These are phyloP conservation scores for Candida sonorensis DNA, from an alignment of 805 yeast genomes.

Conservation along the genomic window DNA sequence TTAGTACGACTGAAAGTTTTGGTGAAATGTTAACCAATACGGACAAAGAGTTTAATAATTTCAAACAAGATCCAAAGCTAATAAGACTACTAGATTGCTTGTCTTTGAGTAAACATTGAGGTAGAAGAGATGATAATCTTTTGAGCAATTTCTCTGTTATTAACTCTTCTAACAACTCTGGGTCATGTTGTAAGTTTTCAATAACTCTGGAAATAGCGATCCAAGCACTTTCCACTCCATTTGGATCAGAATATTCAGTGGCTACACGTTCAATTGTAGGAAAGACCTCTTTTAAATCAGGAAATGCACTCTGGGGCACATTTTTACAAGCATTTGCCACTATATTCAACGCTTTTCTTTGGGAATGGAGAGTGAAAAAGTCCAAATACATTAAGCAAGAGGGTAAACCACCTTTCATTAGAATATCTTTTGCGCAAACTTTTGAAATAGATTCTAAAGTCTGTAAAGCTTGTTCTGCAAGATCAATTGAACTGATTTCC, in stretches of 20 bases:
- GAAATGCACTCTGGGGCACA: constrained; percentile 38
- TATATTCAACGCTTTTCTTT: constrained; percentile 68
- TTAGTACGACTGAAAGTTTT: constrained; percentile 35
- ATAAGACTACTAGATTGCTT: constrained; percentile 19
- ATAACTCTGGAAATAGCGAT: constrained; percentile 53
- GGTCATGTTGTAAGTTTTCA: constrained; percentile 38
- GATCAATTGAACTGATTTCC: constrained; percentile 78
- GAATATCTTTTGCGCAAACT: constrained; percentile 42
- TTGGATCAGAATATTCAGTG: constrained; percentile 47
- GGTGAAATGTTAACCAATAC: constrained; percentile 37
- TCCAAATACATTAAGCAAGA: constrained; percentile 72
- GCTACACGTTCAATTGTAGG: constrained; percentile 53
- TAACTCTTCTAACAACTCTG: constrained; percentile 39
- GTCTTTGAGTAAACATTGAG: constrained; percentile 23
- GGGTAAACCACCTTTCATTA: constrained; percentile 53
- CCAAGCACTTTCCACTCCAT: constrained; percentile 60
- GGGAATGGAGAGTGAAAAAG: constrained; percentile 85
- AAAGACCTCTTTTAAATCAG: constrained; percentile 47
- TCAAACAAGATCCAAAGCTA: constrained; percentile 33
- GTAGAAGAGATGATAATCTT: constrained; percentile 22
- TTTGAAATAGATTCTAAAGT: constrained; percentile 63
- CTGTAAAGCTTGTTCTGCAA: constrained; percentile 86
- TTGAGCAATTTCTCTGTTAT: constrained; percentile 29
- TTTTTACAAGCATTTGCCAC: constrained; percentile 62
- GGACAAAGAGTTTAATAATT: constrained; percentile 39